A percentile compares a stretch with the other conserved stretches of the same genome.
Conservation (phyloP, 2,329 filamentous ascomycete genomes). For the Calonectria multiphialidica region DNA sequence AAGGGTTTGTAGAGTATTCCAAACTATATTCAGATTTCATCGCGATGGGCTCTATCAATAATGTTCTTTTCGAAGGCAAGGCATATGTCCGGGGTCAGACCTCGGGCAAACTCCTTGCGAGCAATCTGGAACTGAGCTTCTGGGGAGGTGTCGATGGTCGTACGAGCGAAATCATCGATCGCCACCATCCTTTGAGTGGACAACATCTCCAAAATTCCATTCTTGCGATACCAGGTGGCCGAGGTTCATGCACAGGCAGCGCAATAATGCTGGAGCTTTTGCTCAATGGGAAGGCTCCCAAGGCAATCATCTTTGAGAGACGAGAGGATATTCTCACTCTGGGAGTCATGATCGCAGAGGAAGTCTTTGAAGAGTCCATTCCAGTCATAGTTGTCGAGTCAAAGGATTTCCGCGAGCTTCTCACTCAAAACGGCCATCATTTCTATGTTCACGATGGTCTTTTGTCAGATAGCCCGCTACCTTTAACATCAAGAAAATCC, state of each 20-base stretch:
- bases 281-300: constrained; percentile 8
- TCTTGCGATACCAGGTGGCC: constrained; percentile 23
- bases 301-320: constrained; percentile 18
- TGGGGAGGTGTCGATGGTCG: constrained; percentile 21
- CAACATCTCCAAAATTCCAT: constrained; percentile 3
- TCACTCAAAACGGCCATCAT: neutral
- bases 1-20: too few species aligned
- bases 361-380: constrained; percentile 9
- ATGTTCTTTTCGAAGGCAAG: neutral
- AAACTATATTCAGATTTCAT: too few species aligned
- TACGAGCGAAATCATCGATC: constrained; percentile 24
- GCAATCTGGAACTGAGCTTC: constrained; percentile 24
- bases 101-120: constrained; percentile 14
- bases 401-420: constrained; percentile 5
- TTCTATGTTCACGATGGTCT: constrained; percentile 23
- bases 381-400: constrained; percentile 6
- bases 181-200: constrained; percentile 18
- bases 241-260: constrained; percentile 26
- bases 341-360: constrained; percentile 19
- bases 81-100: constrained; percentile 7
- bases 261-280: constrained; percentile 21
- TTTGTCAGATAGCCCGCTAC: constrained; percentile 1
- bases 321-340: constrained; percentile 24
- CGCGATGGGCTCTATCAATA: neutral
- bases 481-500: neutral